Evolutionary conservation across 805 yeast genomes (phyloP).

Genomic region (Wickerhamiella azyma): DNA sequence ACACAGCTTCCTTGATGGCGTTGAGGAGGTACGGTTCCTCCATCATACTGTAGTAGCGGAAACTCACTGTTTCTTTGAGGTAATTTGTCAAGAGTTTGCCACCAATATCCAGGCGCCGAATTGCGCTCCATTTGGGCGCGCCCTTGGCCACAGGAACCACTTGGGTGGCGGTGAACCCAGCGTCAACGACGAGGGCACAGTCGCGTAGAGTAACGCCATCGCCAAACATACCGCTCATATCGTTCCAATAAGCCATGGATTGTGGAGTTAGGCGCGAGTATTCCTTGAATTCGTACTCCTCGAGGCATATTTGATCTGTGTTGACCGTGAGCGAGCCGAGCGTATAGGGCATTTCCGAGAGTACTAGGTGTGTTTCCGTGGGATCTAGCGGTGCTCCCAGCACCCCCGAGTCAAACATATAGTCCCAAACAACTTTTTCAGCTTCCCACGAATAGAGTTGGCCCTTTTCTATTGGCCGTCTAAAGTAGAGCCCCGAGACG

Average conservation of each 20-base stretch:
- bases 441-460: conserved; percentile 85
- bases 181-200: conserved; percentile 69
- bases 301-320: conserved; percentile 85
- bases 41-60: conserved; percentile 81
- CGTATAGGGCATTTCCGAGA: conserved; percentile 72
- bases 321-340: conserved; percentile 69
- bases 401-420: conserved; percentile 37
- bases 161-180: conserved; percentile 82
- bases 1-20: conserved; percentile 67
- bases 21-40: conserved; percentile 81
- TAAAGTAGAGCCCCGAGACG: conserved; percentile 55
- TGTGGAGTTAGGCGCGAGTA: conserved; percentile 49
- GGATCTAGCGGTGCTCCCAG: conserved; percentile 25
- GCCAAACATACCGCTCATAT: conserved; percentile 23
- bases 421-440: conserved; percentile 84
- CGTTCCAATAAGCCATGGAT: conserved; percentile 43
- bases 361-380: conserved; percentile 43
- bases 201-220: conserved; percentile 28
- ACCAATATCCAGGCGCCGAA: conserved; percentile 68
- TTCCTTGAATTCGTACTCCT: conserved; percentile 71
- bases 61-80: conserved; percentile 71
- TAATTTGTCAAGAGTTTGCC: conserved; percentile 77
- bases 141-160: conserved; percentile 75
- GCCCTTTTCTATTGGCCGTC: conserved; percentile 80
- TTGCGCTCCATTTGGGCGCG: conserved; percentile 59